These are phyloP conservation scores for Aspergillus versicolor DNA, from an alignment of 2,329 filamentous ascomycete species.

Conservation along the genomic window DNA sequence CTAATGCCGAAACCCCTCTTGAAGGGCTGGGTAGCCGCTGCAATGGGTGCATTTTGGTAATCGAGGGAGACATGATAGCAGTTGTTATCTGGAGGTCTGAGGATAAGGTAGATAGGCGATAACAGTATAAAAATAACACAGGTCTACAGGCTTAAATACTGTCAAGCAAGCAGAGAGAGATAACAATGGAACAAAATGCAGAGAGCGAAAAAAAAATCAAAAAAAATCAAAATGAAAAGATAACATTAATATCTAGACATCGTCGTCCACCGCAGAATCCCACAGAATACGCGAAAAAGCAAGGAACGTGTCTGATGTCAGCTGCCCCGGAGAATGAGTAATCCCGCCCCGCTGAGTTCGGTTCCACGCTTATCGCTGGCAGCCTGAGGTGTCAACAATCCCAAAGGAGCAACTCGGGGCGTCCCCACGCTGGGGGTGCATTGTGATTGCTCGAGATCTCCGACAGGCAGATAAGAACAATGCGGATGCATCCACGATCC, in stretches of 20 bases:
- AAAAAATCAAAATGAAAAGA: not conserved
- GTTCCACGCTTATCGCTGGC: conserved; percentile 13
- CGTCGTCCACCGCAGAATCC: not conserved
- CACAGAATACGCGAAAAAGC: conserved; percentile 1
- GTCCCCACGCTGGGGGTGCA: not conserved
- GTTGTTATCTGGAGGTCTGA: conserved; percentile 11
- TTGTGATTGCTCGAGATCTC: conserved; percentile 18
- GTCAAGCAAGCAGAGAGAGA: not conserved
- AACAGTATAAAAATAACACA: not conserved
- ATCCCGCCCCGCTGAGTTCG: not conserved
- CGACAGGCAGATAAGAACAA: conserved; percentile 11
- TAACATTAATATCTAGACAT: not conserved
- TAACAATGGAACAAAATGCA: not conserved
- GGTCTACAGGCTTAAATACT: not conserved
- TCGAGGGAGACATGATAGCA: conserved; percentile 7
- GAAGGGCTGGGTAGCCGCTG: conserved; percentile 46
- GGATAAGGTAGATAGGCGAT: not conserved
- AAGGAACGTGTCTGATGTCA: conserved; percentile 7
- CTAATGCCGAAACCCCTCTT: conserved; percentile 40
- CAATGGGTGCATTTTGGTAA: conserved; percentile 41
- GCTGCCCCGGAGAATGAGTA: conserved; percentile 4
- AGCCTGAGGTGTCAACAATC: not conserved
- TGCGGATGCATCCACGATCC: not conserved
- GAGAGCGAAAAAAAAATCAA: not conserved
- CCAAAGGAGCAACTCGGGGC: not conserved